Evolutionary conservation across 2,329 filamentous ascomycete genomes (phyloP), one percentile per base, ranked within the genome.

Genomic region (Phyllosticta citriasiana): DNA sequence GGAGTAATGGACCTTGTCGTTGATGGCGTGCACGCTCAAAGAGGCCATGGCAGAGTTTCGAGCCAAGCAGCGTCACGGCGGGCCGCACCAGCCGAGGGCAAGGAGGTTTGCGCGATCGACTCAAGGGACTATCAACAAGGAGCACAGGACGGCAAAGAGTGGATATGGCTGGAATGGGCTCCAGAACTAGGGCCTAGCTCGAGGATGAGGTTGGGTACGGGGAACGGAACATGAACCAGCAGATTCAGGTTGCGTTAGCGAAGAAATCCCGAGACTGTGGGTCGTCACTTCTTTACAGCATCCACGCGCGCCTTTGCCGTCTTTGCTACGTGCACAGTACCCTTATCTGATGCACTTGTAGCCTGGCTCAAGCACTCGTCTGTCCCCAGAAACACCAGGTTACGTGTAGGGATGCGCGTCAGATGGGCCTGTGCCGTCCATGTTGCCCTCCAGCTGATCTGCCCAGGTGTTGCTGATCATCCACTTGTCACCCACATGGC

Each of bases 1-100:
- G 19, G 60, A 58, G 19, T 50, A 54, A 2, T 53, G 52, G 33
- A 62, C 53, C 47, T 62, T 62, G 10, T 62, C 61, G 27, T 59
- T 53, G 53, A 59, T 59, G 57, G 27, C 12, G 33, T 14, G 35
- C 22, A 62, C 53, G 53, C 53, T 62, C 50, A 62, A 50, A 27
- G 61, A 55, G 4, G 57, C 61, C 61, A 62, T 62, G 22, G n/a
- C 40, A 16, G 14, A n/a, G 7, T 47, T 16, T 16, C 14, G n/a
- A 47, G 40, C 19, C 19, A 22, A 22, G 19, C 19, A 22, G 19
- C 40, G 40, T 47, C 12, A n/a, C 14, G 6, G 40, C 40, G 40
- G 7, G 40, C 40, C 12, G 40, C 40, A 47, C 40, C 12, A 47
- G 16, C 40, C 40, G 40, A 47, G n/a, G 16, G 7, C 40, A 16